Conservation (phyloP, 306 rosid genomes). For the Cicer yamashitae region DNA sequence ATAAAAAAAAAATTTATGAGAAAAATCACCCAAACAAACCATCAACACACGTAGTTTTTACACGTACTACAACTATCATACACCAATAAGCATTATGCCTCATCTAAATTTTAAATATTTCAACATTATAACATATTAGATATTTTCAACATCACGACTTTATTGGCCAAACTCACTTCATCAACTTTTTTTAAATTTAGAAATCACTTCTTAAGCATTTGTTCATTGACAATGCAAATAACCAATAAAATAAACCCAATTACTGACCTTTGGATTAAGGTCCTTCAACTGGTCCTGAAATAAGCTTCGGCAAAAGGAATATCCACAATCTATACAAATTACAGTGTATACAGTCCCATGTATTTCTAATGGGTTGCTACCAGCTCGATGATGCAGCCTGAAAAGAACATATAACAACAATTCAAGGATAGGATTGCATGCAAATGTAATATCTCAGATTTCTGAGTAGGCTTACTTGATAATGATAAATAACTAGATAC, state of each 20-base stretch:
- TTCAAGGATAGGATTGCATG: conserved; percentile 37
- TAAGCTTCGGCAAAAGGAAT: conserved; percentile 66
- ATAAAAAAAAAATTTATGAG: not conserved
- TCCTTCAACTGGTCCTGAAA: conserved; percentile 89
- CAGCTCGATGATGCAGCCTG: conserved; percentile 96
- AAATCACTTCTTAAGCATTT: conserved; percentile 30
- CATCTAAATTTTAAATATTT: conserved; percentile 27
- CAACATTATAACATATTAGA: conserved; percentile 19
- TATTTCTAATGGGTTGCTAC: conserved; percentile 90
- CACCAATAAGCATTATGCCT: not conserved
- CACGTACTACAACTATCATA: conserved; percentile 10
- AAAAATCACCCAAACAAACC: conserved; percentile 27
- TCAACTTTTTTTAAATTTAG: not conserved
- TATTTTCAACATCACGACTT: conserved; percentile 19
- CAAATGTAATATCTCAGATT: conserved; percentile 37
- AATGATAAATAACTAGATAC: conserved; percentile 48
- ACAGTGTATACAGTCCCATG: conserved; percentile 96
- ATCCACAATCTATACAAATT: conserved; percentile 74
- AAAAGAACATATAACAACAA: conserved; percentile 43
- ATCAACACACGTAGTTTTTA: conserved; percentile 24
- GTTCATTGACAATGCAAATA: conserved; percentile 14
- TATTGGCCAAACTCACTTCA: conserved; percentile 16
- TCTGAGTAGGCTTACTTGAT: conserved; percentile 21
- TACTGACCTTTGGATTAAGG: conserved; percentile 84
- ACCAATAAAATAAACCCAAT: conserved; percentile 19